Evolutionary conservation across 345 rosid genomes (phyloP), one percentile per base, ranked within the genome.

Genomic region (Combretum micranthum): DNA sequence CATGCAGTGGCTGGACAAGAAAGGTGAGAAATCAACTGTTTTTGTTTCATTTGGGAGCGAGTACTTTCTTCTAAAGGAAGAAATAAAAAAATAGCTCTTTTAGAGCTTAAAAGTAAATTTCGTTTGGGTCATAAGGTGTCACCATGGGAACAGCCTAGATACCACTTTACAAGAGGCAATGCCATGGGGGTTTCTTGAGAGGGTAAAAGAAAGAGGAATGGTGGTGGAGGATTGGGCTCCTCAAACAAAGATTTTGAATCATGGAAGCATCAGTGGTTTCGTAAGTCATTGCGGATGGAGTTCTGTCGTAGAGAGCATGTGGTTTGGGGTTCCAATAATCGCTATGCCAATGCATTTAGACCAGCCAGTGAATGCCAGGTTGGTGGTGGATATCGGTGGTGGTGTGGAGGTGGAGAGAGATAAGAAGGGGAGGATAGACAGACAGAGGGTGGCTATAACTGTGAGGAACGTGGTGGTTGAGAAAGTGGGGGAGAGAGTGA

Each of bases 281-380:
- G 59, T 78, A 58, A 77, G 71, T 25, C 80, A 78, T 10, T 71
- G 75, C 16, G 77, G 80, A 15, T 78, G 77, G 83, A 69, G 73
- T 52, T 74, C 80, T 1, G 64, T 69, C 48, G 60, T 74, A 62
- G 83, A 78, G 56, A 62, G 72, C 55, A 57, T 78, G 56, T 46
- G 51, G 42, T 42, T 19, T 15, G 77, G 79, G 9, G 63, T 71
- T 3, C 77, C 77, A 17, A 64, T 75, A 13, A 48, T 78, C 1
- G 71, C 75, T 13, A 44, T 68, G 72, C 78, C 79, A 0, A 64
- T 74, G 73, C 69, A 67, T 11, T 26, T 67, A 13, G 79, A 74
- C 55, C 75, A 73, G 53, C 75, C 71, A 9, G 1, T 63, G 11
- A 77, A 73, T 26, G 66, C 75, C 4, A 70, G 63, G 51, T 12